Evolutionary conservation across 768 basidiomycete genomes (phyloP), one percentile per base, ranked within the genome.

Genomic region (Fomitopsis pulvina): DNA sequence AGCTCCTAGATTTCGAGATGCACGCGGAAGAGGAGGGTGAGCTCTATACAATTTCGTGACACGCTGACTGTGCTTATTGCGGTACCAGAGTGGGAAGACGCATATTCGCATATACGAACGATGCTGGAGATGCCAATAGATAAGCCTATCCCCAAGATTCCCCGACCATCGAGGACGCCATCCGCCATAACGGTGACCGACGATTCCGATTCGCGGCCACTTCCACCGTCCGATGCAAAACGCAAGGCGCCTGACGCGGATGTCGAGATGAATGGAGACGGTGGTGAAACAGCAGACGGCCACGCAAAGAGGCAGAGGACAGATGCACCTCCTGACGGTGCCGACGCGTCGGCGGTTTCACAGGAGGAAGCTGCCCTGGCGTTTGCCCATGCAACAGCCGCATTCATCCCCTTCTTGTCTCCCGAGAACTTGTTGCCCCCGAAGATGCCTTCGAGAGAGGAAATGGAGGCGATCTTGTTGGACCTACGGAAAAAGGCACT

Each of bases 381-480:
- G 26, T 63, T 67, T 21, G 83, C 81, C 20, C 73, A 71, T 50
- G 72, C 79, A n/a, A 83, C 80, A 12, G 83, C 84, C 0, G 71
- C 83, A 2, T 79, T 79, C 57, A 85, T 92, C 14, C 74, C 84
- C 2, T 87, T 92, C 68, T 71, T 94, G n/a, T 70, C 80, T 18
- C 69, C 83, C 18, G 83, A 85, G 53, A 75, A 83, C 51, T 74
- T 95, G 8, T 61, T 88, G 46, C 80, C 84, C 10, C 92, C 92
- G 0, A 82, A 78, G 57, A 65, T 94, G 66, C 87, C 89, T 1
- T 80, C 79, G 1, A 73, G 77, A 49, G 78, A 80, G 41, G 88
- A 94, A 65, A 85, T 91, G 86, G 90, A 90, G 62, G 64, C 66
- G 20, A 78, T 87, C 9, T 63, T 96, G 47, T 73, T 96, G 50